Percentiles rank a stretch among this genome's conserved stretches.
Conservation (phyloP, 2,329 filamentous ascomycete genomes). For the Pyrenophora tritici-repentis region DNA sequence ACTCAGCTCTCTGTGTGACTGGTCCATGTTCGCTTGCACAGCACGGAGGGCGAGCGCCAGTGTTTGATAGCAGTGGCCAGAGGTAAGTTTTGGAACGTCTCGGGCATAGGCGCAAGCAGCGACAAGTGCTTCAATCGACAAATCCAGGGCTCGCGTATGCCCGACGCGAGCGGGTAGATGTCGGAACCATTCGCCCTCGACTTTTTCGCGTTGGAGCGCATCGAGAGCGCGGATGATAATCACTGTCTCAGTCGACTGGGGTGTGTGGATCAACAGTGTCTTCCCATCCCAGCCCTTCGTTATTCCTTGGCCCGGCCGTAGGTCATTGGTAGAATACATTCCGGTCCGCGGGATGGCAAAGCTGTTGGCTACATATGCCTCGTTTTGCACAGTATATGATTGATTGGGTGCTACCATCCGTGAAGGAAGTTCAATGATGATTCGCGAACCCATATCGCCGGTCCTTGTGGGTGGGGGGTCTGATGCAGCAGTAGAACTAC, state of each 20-base stretch:
- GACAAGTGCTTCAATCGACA: conserved; percentile 23
- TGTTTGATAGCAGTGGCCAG: conserved; percentile 21
- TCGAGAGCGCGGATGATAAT: conserved; percentile 19
- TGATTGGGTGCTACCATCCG: no score
- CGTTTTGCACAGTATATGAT: no score
- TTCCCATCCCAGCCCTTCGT: conserved; percentile 9
- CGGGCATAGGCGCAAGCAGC: conserved; percentile 21
- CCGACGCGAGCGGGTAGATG: conserved; percentile 23
- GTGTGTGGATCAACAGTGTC: conserved; percentile 15
- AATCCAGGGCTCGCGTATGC: conserved; percentile 18
- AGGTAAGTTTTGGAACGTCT: conserved; percentile 18
- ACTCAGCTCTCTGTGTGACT: conserved; percentile 13
- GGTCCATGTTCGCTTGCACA: conserved; percentile 17
- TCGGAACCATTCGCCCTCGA: conserved; percentile 24
- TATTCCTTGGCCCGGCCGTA: no score
- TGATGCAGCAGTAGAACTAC: conserved; percentile 9
- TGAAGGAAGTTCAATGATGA: no score
- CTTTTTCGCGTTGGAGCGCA: conserved; percentile 17
- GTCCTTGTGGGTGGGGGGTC: not conserved
- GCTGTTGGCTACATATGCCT: no score
- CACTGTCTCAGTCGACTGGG: conserved; percentile 11
- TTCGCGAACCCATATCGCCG: no score
- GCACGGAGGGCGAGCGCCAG: conserved; percentile 19
- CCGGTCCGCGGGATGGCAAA: no score
- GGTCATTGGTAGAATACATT: no score